Base-by-base conservation (phyloP, 2,329 filamentous ascomycete species). In the Ascochyta fabae region DNA sequence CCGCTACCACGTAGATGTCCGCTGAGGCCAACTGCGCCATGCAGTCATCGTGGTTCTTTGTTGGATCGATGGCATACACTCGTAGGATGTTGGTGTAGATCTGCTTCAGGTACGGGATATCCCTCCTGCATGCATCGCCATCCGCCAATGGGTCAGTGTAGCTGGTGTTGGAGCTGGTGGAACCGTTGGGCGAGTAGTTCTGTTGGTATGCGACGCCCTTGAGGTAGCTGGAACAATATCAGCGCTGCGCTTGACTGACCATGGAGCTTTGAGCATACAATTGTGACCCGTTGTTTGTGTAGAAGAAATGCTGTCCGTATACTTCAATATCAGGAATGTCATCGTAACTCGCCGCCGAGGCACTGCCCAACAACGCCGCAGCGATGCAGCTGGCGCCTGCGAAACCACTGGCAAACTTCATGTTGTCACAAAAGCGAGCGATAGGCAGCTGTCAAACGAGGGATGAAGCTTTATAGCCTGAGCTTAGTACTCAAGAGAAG, bases 201-300 rank as follows among this genome's bases (percentile, higher is more conserved):
- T 74, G 86, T 82, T 99, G 95, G 81, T 99, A 99, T 64, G 95
- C 95, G 66, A 99, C 84, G 79, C 95, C 95, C 77, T 89, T 91
- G 74, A 98, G 90, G 83, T 86, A 95, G 80, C 84, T 86, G 49
- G n/a, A 43, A 24, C 22, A 36, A 29, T 38, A 29, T 56, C 43
- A 56, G 42, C 26, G 24, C n/a, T 26, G 24, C 29, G 12, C 13
- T n/a, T 19, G 27, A n/a, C n/a, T 29, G 5, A 38, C 10, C 23
- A 10, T 10, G 33, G 22, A 48, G 19, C 12, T 9, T 27, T 40
- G 42, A 29, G 24, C 69, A 24, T 66, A 72, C 64, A 90, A 91
- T 79, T 91, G 85, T 33, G 87, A 89, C 65, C 88, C 88, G 74
- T 89, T 90, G 78, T 89, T 91, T 73, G 90, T 84, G 82, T 91